phyloP scores from a whole-genome alignment of 345 rosid species.

The Trapa bicornis region DNA sequence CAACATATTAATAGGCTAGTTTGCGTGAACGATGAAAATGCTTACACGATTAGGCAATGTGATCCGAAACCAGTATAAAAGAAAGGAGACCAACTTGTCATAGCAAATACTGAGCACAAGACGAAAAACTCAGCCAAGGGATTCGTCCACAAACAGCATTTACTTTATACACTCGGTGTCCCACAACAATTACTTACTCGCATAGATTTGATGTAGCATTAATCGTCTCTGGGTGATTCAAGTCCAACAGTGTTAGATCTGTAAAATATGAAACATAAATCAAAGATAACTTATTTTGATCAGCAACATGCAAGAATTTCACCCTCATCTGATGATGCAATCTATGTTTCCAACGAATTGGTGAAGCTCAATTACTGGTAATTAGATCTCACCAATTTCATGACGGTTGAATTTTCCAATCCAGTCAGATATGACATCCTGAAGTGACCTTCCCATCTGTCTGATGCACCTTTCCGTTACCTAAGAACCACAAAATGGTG shows the following conservation, averaged over 20 bases:
- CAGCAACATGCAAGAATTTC: neutral
- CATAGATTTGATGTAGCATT: too few relatives aligned
- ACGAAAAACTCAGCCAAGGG: neutral
- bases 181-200: too few relatives aligned
- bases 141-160: neutral
- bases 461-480: conserved; percentile 65
- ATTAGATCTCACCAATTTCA: conserved; percentile 48
- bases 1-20: neutral
- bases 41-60: conserved; percentile 40
- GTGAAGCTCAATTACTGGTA: neutral
- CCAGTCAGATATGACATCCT: conserved; percentile 62
- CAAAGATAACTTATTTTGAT: neutral
- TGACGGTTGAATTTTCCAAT: conserved; percentile 42
- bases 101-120: conserved; percentile 50
- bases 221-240: too few relatives aligned
- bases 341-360: neutral
- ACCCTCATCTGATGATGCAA: neutral
- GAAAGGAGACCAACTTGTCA: conserved; percentile 64
- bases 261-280: neutral
- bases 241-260: too few relatives aligned
- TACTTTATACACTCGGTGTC: neutral
- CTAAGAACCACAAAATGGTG: conserved; percentile 19
- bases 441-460: conserved; percentile 50
- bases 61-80: conserved; percentile 77
- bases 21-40: conserved; percentile 6